Conservation (phyloP, 768 basidiomycete genomes). For the Aureoboletus auriporus region DNA sequence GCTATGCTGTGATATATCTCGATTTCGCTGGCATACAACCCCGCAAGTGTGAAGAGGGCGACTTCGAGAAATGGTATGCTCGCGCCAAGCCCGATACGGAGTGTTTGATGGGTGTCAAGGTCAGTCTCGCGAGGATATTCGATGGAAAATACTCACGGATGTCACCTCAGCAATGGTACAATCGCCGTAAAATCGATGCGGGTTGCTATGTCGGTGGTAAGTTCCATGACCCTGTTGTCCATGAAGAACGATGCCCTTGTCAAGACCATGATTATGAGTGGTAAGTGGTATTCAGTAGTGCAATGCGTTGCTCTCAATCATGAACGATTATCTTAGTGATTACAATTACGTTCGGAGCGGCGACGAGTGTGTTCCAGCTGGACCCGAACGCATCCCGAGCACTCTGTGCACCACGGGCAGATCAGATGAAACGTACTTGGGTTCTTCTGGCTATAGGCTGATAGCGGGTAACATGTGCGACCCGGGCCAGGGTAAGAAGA, state of each 20-base stretch:
- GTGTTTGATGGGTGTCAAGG: constrained; percentile 95
- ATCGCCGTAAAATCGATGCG: constrained; percentile 73
- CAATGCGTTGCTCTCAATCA: background rate
- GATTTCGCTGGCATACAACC: constrained; percentile 74
- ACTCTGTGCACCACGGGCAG: constrained; percentile 55
- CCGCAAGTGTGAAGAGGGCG: constrained; percentile 62
- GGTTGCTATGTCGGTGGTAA: constrained; percentile 91
- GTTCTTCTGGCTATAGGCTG: constrained; percentile 88
- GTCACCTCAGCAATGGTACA: constrained; percentile 84
- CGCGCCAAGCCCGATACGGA: constrained; percentile 55
- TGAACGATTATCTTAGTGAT: constrained; percentile 49
- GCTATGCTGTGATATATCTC: constrained; percentile 70
- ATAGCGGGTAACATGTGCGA: constrained; percentile 92
- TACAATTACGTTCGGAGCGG: constrained; percentile 83
- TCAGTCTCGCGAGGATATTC: constrained; percentile 27
- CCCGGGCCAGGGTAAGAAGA: constrained; percentile 49
- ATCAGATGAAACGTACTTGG: constrained; percentile 62
- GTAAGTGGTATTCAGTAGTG: constrained; percentile 40
- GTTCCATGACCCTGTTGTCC: constrained; percentile 79
- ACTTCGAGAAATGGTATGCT: constrained; percentile 90
- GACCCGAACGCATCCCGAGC: constrained; percentile 83
- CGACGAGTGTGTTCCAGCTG: constrained; percentile 73
- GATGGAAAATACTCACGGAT: background rate
- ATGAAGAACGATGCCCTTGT: constrained; percentile 83
- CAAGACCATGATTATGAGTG: constrained; percentile 91